Evolutionary conservation across 345 rosid species (phyloP).

Genomic region (Gossypium stocksii): DNA sequence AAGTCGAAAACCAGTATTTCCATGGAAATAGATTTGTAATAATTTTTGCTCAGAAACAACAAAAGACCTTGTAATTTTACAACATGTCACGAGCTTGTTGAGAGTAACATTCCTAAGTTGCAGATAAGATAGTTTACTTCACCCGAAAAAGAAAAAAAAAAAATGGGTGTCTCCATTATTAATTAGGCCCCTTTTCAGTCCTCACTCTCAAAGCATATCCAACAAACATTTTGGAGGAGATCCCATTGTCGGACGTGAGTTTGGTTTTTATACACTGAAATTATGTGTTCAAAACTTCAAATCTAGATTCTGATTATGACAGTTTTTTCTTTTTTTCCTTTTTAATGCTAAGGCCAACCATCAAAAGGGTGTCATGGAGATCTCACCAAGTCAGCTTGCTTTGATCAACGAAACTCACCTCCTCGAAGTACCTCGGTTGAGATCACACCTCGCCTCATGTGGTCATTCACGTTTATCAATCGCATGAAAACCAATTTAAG

Average conservation of each 20-base stretch:
- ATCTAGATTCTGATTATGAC: conserved; percentile 5
- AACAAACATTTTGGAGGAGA: conserved; percentile 10
- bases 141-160: no score
- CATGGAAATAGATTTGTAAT: neutral
- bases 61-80: neutral
- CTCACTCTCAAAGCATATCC: neutral
- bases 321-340: no score
- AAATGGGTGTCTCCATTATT: conserved; percentile 13
- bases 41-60: neutral
- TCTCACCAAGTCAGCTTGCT: no score
- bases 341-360: neutral
- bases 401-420: no score
- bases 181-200: neutral
- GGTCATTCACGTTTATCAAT: no score
- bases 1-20: neutral
- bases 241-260: conserved; percentile 13
- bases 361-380: neutral
- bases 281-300: conserved; percentile 1
- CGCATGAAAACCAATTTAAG: no score
- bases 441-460: no score
- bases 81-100: neutral
- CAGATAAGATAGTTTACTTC: no score
- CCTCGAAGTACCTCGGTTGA: no score
- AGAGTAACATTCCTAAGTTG: no score
- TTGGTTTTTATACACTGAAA: conserved; percentile 8